Evolutionary conservation across 2,329 filamentous ascomycete genomes (phyloP), one percentile per base, ranked within the genome.

Genomic region (Zasmidium citrigriseum): DNA sequence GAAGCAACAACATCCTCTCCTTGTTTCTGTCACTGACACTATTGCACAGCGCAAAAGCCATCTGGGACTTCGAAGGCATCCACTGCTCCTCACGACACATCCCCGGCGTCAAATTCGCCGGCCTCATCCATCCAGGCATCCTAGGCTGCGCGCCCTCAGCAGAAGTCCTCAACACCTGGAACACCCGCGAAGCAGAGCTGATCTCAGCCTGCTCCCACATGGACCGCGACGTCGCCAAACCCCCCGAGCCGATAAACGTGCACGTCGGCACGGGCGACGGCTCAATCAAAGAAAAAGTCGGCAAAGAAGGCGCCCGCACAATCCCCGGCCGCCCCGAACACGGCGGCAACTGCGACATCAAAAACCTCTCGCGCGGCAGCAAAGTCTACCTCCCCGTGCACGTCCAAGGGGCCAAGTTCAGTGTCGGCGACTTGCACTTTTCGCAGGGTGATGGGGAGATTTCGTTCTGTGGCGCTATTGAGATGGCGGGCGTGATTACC

Each of bases 401-500:
- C 68, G 90, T 97, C 3, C 76, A 82, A 0, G 93, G 93, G 0
- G 93, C 92, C 46, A 96, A 96, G 71, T 96, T 96, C 75, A 89
- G 85, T 46, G 93, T 96, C 0, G 93, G 93, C 12, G 93, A 96
- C 71, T 76, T 75, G 5, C 66, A 71, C 46, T 71, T 70, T 96
- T 95, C 75, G 88, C 86, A 3, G 89, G 92, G 92, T 9, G 92
- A 96, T 70, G 92, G 92, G 5, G 92, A 96, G 72, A 96, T 96
- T 59, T 91, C 87, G 2, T 97, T 82, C 68, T 82, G 79, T 57
- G 72, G 72, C 20, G 93, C 92, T 4, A 97, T 96, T 68, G 93
- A 97, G 74, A 97, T 97, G 90, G 91, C 92, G 0, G 92, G 92
- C 3, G 80, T 91, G 46, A 96, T 96, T 67, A 96, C 92, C 2